Conservation (phyloP, 345 rosid species). For the Leavenworthia alabamica region DNA sequence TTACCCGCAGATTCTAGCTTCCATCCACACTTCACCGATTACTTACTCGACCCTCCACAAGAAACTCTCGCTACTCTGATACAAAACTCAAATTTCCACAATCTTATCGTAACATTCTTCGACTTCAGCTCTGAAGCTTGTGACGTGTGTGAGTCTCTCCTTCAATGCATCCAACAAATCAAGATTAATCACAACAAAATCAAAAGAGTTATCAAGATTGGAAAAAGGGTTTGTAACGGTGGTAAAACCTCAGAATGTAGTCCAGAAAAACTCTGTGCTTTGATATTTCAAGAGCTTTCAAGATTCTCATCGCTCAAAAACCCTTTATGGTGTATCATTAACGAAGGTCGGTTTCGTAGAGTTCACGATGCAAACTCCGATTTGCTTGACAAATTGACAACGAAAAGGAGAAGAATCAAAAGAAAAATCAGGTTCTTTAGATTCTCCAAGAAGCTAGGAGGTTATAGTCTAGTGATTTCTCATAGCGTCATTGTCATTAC, state of each 20-base stretch:
- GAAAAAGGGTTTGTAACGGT: constrained; percentile 28
- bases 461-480: constrained; percentile 38
- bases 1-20: constrained; percentile 32
- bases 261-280: constrained; percentile 4
- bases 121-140: constrained; percentile 49
- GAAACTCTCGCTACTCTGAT: constrained; percentile 40
- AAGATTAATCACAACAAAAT: constrained; percentile 46
- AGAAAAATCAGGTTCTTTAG: constrained; percentile 39
- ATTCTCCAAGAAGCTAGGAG: constrained; percentile 43
- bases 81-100: constrained; percentile 34
- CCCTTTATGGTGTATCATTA: constrained; percentile 43
- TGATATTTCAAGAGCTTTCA: constrained; percentile 46
- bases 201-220: constrained; percentile 42
- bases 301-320: constrained; percentile 43
- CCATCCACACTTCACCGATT: constrained; percentile 44
- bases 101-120: constrained; percentile 46
- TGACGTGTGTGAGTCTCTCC: constrained; percentile 53
- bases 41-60: constrained; percentile 52
- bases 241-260: constrained; percentile 6
- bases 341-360: constrained; percentile 31
- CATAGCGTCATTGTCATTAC: constrained; percentile 37
- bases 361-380: constrained; percentile 37
- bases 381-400: constrained; percentile 42
- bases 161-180: constrained; percentile 47
- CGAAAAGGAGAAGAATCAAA: constrained; percentile 38